phyloP scores from a whole-genome alignment of 768 basidiomycete species.

The Tylopilus vinaceipallidus region DNA sequence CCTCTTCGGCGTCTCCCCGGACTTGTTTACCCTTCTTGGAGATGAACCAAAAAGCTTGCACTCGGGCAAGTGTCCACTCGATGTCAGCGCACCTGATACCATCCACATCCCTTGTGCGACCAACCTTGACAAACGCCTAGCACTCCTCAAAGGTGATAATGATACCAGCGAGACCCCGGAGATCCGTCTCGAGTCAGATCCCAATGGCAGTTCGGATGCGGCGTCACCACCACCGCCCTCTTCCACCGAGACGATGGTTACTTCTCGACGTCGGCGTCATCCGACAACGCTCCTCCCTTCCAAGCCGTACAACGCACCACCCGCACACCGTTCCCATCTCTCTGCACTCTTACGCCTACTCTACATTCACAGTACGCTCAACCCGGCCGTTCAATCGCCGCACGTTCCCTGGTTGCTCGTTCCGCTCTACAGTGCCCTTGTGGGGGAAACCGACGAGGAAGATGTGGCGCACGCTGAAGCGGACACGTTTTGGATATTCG shows the following conservation, averaged over 20 bases:
- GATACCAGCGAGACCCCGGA: slow-evolving; percentile 34
- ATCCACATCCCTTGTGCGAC: slow-evolving; percentile 48
- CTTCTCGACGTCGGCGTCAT: slow-evolving; percentile 24
- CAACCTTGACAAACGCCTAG: slow-evolving; percentile 54
- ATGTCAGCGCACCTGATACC: slow-evolving; percentile 43
- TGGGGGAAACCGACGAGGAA: slow-evolving; percentile 58
- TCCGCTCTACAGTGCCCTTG: slow-evolving; percentile 62
- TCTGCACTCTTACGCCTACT: slow-evolving; percentile 67
- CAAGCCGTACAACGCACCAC: slow-evolving; percentile 41
- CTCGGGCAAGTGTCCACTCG: slow-evolving; percentile 46
- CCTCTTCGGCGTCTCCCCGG: slow-evolving; percentile 51
- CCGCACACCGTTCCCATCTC: slow-evolving; percentile 56
- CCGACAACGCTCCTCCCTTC: slow-evolving; percentile 49
- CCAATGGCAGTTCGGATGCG: slow-evolving; percentile 4
- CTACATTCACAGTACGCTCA: slow-evolving; percentile 68
- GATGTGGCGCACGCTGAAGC: slow-evolving; percentile 71
- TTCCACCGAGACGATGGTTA: slow-evolving; percentile 34
- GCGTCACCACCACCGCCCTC: slow-evolving; percentile 20
- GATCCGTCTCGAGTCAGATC: slow-evolving; percentile 38
- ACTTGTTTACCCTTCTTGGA: slow-evolving; percentile 49
- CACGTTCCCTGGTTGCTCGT: slow-evolving; percentile 69
- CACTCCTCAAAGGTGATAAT: slow-evolving; percentile 37
- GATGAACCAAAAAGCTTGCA: slow-evolving; percentile 46
- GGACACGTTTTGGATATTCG: slow-evolving; percentile 81
- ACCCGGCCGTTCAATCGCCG: slow-evolving; percentile 68